Evolutionary conservation across 768 basidiomycete species (phyloP).

Genomic region (Erythrobasidium yunnanense): DNA sequence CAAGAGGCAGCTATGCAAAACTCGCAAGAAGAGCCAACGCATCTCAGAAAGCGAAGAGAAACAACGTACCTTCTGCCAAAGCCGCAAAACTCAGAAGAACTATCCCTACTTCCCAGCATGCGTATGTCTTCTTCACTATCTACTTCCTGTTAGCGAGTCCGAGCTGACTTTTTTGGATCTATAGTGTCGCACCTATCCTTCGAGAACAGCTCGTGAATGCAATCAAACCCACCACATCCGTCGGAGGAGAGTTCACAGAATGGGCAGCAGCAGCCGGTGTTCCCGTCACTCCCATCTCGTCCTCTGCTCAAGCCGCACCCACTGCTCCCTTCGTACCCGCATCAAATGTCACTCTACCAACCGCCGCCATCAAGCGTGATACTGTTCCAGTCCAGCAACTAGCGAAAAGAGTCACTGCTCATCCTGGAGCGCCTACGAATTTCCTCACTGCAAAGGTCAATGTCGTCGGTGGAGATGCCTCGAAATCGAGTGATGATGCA

Average conservation of each 20-base stretch:
- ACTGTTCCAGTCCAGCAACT: background rate
- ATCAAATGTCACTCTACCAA: slow-evolving; percentile 8
- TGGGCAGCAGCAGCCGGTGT: slow-evolving; percentile 8
- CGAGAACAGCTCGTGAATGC: background rate
- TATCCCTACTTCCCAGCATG: background rate
- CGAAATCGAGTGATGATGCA: background rate
- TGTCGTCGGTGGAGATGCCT: slow-evolving; percentile 6
- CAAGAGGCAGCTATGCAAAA: slow-evolving; percentile 8
- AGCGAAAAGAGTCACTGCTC: background rate
- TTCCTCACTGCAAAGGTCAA: background rate
- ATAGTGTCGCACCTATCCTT: background rate
- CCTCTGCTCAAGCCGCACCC: background rate
- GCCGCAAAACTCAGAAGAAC: background rate
- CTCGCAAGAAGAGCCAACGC: background rate
- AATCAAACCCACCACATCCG: background rate
- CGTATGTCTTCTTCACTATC: background rate
- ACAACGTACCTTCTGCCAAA: background rate
- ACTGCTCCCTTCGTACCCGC: slow-evolving; percentile 5
- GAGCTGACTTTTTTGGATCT: background rate
- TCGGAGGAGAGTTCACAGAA: background rate
- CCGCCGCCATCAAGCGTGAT: background rate
- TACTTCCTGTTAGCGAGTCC: slow-evolving; percentile 1
- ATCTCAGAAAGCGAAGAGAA: background rate
- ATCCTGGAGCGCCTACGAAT: background rate
- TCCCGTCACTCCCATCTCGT: background rate